Conservation (phyloP, 495 filamentous ascomycete genomes). For the Daldinia vernicosa region DNA sequence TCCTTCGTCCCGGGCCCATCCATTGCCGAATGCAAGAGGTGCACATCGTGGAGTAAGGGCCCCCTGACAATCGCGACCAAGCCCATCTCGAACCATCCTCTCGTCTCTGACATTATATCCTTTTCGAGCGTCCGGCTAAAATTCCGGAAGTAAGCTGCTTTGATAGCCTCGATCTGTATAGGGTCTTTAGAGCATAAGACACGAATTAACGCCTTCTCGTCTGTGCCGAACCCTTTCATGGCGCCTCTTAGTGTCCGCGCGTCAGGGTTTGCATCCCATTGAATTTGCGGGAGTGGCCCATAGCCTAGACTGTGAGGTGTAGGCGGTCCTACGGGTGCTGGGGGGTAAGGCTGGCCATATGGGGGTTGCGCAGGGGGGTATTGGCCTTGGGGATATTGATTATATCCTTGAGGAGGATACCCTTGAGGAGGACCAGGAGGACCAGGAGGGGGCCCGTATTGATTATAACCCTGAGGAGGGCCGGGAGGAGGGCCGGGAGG, state of each 20-base stretch:
- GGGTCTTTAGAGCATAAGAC: conserved; percentile 74
- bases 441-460: not conserved
- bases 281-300: conserved; percentile 66
- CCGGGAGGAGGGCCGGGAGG: conserved; percentile 2
- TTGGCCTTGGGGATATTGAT: conserved; percentile 47
- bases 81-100: conserved; percentile 73
- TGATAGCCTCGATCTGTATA: conserved; percentile 74
- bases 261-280: conserved; percentile 69
- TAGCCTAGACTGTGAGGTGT: conserved; percentile 70
- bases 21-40: conserved; percentile 71
- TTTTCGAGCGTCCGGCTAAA: conserved; percentile 72
- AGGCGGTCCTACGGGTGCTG: conserved; percentile 51
- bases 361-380: conserved; percentile 53
- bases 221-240: conserved; percentile 92
- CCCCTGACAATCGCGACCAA: conserved; percentile 79
- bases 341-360: conserved; percentile 35
- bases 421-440: not conserved
- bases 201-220: conserved; percentile 76
- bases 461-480: conserved; percentile 19
- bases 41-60: conserved; percentile 75
- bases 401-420: conserved; percentile 49
- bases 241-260: conserved; percentile 77
- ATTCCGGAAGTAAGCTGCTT: conserved; percentile 68
- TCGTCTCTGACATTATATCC: conserved; percentile 79
- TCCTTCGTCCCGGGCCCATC: conserved; percentile 87